A percentile compares a stretch with the other conserved stretches of the same genome.
Evolutionary conservation across 225 moss, liverwort and hornwort genomes (phyloP).

Genomic region (Pleurozium schreberi): DNA sequence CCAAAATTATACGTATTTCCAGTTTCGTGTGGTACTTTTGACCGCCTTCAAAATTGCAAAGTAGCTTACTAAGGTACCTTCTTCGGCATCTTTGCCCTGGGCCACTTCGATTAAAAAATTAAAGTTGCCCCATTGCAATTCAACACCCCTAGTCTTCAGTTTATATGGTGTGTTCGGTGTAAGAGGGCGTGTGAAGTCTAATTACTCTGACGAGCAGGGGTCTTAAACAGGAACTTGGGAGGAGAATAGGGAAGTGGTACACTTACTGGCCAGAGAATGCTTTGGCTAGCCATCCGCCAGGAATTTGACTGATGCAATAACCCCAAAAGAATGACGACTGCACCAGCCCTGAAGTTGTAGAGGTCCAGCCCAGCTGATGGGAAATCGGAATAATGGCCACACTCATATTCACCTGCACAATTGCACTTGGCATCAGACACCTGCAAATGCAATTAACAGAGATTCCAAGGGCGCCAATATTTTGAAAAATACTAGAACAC

Average conservation of each 20-base stretch:
- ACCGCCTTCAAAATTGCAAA: not conserved
- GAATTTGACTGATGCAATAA: slow-evolving; percentile 82
- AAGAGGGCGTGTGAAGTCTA: no score
- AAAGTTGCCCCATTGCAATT: no score
- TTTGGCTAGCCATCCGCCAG: slow-evolving; percentile 88
- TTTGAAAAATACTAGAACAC: not conserved
- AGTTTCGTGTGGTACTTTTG: not conserved
- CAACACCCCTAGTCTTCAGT: no score
- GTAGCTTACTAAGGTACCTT: not conserved
- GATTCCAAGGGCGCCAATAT: not conserved
- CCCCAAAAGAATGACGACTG: slow-evolving; percentile 99
- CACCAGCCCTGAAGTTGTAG: slow-evolving; percentile 77
- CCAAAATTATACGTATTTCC: no score
- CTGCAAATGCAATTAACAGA: not conserved
- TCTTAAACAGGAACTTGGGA: no score
- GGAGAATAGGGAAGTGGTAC: not conserved
- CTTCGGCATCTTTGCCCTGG: not conserved
- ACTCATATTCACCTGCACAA: slow-evolving; percentile 88
- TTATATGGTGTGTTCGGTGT: no score
- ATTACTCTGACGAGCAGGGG: no score
- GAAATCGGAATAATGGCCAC: slow-evolving; percentile 96
- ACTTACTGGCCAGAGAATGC: slow-evolving; percentile 80
- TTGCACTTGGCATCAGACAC: not conserved
- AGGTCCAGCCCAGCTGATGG: slow-evolving; percentile 75
- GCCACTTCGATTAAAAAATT: no score